These are phyloP conservation scores for Amanita inopinata DNA, from an alignment of 768 basidiomycete species.

Conservation along the genomic window DNA sequence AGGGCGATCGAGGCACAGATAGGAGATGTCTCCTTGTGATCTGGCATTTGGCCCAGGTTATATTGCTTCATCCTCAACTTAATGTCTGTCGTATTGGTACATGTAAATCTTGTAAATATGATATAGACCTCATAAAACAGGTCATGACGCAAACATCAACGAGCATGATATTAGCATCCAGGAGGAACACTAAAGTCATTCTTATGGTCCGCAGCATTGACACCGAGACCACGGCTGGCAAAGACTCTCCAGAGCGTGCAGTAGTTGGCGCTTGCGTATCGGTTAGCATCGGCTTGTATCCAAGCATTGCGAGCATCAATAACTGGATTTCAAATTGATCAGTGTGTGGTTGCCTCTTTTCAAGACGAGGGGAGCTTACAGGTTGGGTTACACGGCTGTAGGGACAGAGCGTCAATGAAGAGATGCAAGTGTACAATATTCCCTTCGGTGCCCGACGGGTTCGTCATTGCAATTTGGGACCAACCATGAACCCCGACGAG, in stretches of 20 bases:
- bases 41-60: too few relatives aligned
- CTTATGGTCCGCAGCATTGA: slow-evolving; percentile 18
- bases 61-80: too few relatives aligned
- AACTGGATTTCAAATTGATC: slow-evolving; percentile 18
- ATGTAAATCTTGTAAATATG: too few relatives aligned
- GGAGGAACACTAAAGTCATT: slow-evolving; percentile 20
- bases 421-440: slow-evolving; percentile 27
- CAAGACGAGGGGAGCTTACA: slow-evolving; percentile 23
- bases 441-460: slow-evolving; percentile 20
- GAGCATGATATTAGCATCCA: slow-evolving; percentile 22
- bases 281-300: slow-evolving; percentile 41
- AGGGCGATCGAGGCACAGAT: too few relatives aligned
- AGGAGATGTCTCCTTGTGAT: too few relatives aligned
- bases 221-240: slow-evolving; percentile 37
- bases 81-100: too few relatives aligned
- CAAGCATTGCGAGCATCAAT: slow-evolving; percentile 33
- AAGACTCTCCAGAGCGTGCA: slow-evolving; percentile 37
- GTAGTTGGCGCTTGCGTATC: slow-evolving; percentile 33
- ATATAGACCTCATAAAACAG: too few relatives aligned
- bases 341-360: background rate
- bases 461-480: slow-evolving; percentile 16
- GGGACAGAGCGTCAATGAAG: slow-evolving; percentile 26
- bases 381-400: too few relatives aligned
- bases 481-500: slow-evolving; percentile 12
- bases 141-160: too few relatives aligned